Percentiles rank a stretch among this genome's conserved stretches.
Evolutionary conservation across 257 asterid species (phyloP).

Genomic region (Capsicum chinense): DNA sequence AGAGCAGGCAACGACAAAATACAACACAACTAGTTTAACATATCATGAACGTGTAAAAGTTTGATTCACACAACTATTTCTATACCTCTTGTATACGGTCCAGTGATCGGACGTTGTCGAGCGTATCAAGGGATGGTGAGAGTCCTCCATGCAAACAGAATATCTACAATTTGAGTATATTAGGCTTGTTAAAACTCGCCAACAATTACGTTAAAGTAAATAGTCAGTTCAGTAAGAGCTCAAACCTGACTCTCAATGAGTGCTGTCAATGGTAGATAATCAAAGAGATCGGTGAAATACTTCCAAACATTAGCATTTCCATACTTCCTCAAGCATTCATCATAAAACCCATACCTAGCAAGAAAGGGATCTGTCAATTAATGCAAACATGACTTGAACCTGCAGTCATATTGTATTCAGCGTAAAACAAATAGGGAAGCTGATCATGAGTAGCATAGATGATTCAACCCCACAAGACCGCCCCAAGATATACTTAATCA

Average conservation of each 20-base stretch:
- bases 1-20: background rate
- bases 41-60: slow-evolving; percentile 6
- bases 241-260: slow-evolving; percentile 98
- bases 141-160: slow-evolving; percentile 99
- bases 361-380: slow-evolving; percentile 37
- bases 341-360: slow-evolving; percentile 91
- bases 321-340: slow-evolving; percentile 96
- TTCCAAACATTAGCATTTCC: slow-evolving; percentile 99
- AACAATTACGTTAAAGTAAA: slow-evolving; percentile 28
- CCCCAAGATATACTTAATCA: background rate
- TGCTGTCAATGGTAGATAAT: slow-evolving; percentile 94
- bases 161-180: slow-evolving; percentile 49
- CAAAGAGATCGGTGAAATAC: slow-evolving; percentile 93
- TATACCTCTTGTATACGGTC: slow-evolving; percentile 96
- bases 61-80: background rate
- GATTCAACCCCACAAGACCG: background rate
- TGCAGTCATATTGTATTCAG: background rate
- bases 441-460: slow-evolving; percentile 16
- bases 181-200: slow-evolving; percentile 36
- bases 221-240: slow-evolving; percentile 26
- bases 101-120: slow-evolving; percentile 83
- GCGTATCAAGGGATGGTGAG: slow-evolving; percentile 94
- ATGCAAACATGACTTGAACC: slow-evolving; percentile 11
- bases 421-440: background rate
- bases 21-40: slow-evolving; percentile 1